Evolutionary conservation across 1,284 basidiomycete genomes (phyloP).

Genomic region (Stygiomarasmius scandens): DNA sequence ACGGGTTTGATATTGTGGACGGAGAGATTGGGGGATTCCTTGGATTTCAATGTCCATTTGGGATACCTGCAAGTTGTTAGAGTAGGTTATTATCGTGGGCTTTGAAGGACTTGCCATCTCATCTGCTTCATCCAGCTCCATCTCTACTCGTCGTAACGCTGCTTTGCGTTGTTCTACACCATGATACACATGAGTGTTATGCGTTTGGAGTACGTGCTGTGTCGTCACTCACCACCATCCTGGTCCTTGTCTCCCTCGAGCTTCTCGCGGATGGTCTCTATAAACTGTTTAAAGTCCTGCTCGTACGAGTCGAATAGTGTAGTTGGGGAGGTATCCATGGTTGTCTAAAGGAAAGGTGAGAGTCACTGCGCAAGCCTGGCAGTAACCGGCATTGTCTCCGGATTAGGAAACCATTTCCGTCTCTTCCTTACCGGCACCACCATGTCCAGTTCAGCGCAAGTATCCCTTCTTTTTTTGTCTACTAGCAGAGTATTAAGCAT

Average conservation of each 20-base stretch:
- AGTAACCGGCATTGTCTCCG: not conserved
- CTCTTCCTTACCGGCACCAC: constrained; percentile 19
- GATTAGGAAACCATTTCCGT: not conserved
- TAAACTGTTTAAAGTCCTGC: constrained; percentile 77
- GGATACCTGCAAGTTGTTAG: constrained; percentile 65
- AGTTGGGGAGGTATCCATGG: constrained; percentile 80
- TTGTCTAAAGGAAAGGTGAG: constrained; percentile 15
- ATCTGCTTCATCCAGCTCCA: constrained; percentile 97
- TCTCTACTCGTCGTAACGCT: constrained; percentile 83
- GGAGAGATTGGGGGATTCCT: constrained; percentile 87
- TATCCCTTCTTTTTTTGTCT: constrained; percentile 11
- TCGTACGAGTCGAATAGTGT: constrained; percentile 82
- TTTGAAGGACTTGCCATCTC: constrained; percentile 74
- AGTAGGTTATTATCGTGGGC: not conserved
- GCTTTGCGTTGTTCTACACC: constrained; percentile 81
- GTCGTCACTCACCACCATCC: constrained; percentile 50
- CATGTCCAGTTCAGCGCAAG: constrained; percentile 49
- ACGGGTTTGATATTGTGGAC: constrained; percentile 73
- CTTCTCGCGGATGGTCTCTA: constrained; percentile 67
- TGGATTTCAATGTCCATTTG: constrained; percentile 99
- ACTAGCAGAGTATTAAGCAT: not conserved
- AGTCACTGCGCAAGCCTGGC: constrained; percentile 6
- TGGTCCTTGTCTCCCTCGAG: constrained; percentile 66
- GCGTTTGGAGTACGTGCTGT: not conserved
- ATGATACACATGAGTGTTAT: not conserved